Evolutionary conservation across 805 yeast genomes (phyloP).

Genomic region (Geotrichum ghanense): DNA sequence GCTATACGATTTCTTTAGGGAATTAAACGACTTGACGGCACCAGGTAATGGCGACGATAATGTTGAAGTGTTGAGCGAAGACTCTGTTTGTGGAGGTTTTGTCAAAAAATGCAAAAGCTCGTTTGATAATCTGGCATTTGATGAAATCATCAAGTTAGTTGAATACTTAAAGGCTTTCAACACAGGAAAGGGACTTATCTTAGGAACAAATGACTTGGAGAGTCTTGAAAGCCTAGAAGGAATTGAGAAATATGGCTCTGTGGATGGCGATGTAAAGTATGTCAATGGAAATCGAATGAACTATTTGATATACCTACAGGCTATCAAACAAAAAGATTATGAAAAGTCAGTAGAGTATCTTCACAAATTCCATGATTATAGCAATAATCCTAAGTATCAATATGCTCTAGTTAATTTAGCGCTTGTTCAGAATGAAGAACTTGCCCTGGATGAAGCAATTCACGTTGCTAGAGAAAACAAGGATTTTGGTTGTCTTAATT

Average conservation of each 20-base stretch:
- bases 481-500: slow-evolving; percentile 61
- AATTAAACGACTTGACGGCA: neutral
- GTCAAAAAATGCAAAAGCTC: neutral
- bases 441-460: slow-evolving; percentile 78
- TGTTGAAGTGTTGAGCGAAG: neutral
- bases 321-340: slow-evolving; percentile 47
- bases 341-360: slow-evolving; percentile 41
- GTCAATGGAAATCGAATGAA: neutral
- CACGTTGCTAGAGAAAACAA: slow-evolving; percentile 78
- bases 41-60: neutral
- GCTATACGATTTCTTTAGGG: neutral
- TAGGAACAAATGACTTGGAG: neutral
- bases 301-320: slow-evolving; percentile 26
- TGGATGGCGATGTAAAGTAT: neutral
- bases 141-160: neutral
- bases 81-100: neutral
- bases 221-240: neutral
- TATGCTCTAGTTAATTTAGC: slow-evolving; percentile 68
- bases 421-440: slow-evolving; percentile 51
- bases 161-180: neutral
- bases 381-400: slow-evolving; percentile 64
- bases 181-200: neutral
- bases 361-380: slow-evolving; percentile 57
- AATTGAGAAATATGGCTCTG: neutral
- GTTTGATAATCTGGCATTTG: neutral